These are phyloP conservation scores for Aureobasidium sp. DNA, from an alignment of 2,329 filamentous ascomycete genomes.

Conservation along the genomic window DNA sequence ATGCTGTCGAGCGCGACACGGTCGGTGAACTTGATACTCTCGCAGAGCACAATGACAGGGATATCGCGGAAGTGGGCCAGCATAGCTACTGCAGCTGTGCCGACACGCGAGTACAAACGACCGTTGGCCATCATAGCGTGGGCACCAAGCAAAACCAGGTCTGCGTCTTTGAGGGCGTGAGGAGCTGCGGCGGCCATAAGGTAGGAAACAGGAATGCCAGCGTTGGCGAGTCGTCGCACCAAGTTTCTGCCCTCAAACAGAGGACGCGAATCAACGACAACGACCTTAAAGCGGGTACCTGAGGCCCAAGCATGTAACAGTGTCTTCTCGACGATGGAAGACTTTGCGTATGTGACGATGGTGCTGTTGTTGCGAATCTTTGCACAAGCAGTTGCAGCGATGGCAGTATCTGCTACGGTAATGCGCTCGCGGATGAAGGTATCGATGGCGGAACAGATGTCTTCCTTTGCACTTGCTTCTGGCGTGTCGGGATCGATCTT, in stretches of 20 bases:
- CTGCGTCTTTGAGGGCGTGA: slow-evolving; percentile 61
- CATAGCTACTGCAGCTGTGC: slow-evolving; percentile 80
- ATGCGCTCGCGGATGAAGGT: slow-evolving; percentile 86
- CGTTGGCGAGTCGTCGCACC: slow-evolving; percentile 59
- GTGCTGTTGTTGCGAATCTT: slow-evolving; percentile 74
- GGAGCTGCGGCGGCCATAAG: slow-evolving; percentile 69
- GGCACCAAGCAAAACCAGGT: slow-evolving; percentile 73
- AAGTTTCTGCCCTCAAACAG: slow-evolving; percentile 63
- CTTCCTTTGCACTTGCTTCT: slow-evolving; percentile 71
- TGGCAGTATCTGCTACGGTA: slow-evolving; percentile 75
- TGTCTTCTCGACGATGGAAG: slow-evolving; percentile 75
- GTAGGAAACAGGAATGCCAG: slow-evolving; percentile 72
- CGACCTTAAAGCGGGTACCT: slow-evolving; percentile 72
- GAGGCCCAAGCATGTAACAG: slow-evolving; percentile 61
- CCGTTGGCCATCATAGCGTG: slow-evolving; percentile 97
- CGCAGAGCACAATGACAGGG: slow-evolving; percentile 81
- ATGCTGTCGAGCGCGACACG: slow-evolving; percentile 86
- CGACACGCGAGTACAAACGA: slow-evolving; percentile 75
- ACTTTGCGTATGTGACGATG: slow-evolving; percentile 79
- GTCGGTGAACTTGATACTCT: slow-evolving; percentile 91
- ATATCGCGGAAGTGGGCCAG: slow-evolving; percentile 66
- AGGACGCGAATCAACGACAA: slow-evolving; percentile 70
- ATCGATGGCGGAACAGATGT: slow-evolving; percentile 74
- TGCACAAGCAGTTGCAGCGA: slow-evolving; percentile 64
- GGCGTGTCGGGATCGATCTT: slow-evolving; percentile 80